Percentiles rank a stretch among this genome's conserved stretches.
phyloP scores from a whole-genome alignment of 257 asterid species.

The Solanum bulbocastanum region DNA sequence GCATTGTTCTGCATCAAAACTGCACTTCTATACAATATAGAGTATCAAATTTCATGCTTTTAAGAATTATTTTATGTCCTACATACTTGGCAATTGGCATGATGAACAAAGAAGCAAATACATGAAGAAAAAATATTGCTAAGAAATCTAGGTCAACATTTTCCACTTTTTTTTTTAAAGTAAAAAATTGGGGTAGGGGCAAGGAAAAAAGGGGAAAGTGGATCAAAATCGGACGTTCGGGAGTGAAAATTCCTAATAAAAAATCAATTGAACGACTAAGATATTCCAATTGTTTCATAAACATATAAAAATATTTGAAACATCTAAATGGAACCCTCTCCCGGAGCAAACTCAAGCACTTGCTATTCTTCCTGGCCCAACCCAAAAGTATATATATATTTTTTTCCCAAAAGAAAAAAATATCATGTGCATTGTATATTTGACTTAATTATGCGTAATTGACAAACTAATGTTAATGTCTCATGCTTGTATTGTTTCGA shows the following conservation, averaged over 20 bases:
- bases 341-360: background rate
- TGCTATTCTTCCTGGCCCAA: background rate
- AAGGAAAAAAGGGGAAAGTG: too few species aligned
- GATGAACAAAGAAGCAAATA: background rate
- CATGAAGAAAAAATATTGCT: background rate
- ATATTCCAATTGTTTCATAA: background rate
- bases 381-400: background rate
- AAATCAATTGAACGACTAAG: background rate
- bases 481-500: background rate
- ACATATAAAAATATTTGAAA: background rate
- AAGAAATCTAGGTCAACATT: background rate
- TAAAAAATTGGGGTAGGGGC: background rate
- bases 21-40: background rate
- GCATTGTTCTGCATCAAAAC: background rate
- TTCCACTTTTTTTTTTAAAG: rapidly evolving
- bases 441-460: too few species aligned
- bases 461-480: background rate
- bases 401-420: background rate
- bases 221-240: too few species aligned
- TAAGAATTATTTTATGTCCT: background rate
- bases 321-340: background rate
- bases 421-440: background rate
- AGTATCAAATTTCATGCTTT: background rate
- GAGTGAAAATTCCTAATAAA: background rate
- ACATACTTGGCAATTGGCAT: background rate